Conservation (phyloP, 2,329 filamentous ascomycete genomes). For the Penicillium oxalicum region DNA sequence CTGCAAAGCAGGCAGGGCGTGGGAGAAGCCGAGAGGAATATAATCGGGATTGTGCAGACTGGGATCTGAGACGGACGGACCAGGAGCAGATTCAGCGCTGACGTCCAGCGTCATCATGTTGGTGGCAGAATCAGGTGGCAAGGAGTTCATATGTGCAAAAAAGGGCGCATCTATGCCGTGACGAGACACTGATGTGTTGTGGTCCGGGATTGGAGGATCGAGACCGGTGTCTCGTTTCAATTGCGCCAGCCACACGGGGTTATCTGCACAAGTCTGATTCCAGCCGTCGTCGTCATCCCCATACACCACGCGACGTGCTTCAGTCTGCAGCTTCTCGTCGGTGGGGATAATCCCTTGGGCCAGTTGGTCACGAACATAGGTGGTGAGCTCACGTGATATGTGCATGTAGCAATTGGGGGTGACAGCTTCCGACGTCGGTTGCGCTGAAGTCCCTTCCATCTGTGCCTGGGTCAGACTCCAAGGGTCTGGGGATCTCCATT, state of each 20-base stretch:
- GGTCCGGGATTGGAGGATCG: constrained; percentile 25
- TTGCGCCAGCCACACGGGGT: constrained; percentile 41
- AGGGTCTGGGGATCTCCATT: constrained; percentile 28
- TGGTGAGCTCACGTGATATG: constrained; percentile 36
- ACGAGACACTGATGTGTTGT: constrained; percentile 32
- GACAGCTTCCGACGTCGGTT: constrained; percentile 23
- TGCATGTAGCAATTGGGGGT: constrained; percentile 40
- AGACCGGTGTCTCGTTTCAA: constrained; percentile 42
- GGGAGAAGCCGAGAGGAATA: constrained; percentile 28
- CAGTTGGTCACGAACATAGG: constrained; percentile 33
- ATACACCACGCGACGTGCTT: constrained; percentile 33
- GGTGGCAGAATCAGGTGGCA: constrained; percentile 29
- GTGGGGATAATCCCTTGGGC: constrained; percentile 32
- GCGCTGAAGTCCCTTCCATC: constrained; percentile 8
- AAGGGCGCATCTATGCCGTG: constrained; percentile 41
- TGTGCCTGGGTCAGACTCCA: constrained; percentile 23
- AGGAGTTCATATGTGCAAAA: constrained; percentile 34
- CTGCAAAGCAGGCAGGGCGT: constrained; percentile 31
- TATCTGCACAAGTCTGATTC: constrained; percentile 44
- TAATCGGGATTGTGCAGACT: constrained; percentile 31
- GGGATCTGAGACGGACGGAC: constrained; percentile 24
- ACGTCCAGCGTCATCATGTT: constrained; percentile 24
- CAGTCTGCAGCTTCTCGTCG: constrained; percentile 33
- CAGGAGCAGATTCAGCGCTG: constrained; percentile 21
- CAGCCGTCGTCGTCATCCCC: constrained; percentile 31